Evolutionary conservation across 2,329 filamentous ascomycete genomes (phyloP).

Genomic region (Colletotrichum neosansevieriae): DNA sequence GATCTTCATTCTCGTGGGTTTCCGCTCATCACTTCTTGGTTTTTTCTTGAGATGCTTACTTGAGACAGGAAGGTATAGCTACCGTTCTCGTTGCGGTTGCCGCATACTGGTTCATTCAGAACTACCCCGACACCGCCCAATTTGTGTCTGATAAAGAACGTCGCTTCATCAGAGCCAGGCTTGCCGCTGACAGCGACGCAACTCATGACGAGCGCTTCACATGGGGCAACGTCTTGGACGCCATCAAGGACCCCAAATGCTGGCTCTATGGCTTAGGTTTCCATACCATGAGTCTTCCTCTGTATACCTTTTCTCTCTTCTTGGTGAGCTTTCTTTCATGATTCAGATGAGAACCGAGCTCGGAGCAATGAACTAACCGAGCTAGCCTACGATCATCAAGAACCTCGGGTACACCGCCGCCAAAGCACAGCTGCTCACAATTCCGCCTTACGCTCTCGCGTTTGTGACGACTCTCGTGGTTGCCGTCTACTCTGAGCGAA

Average conservation of each 20-base stretch:
- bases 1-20: constrained; percentile 69
- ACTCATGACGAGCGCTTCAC: constrained; percentile 76
- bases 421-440: constrained; percentile 68
- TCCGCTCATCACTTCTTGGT: fast-evolving
- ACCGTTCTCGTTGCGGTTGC: constrained; percentile 64
- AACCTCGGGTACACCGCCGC: constrained; percentile 66
- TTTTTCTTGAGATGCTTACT: constrained; percentile 51
- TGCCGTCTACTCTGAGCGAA: constrained; percentile 71
- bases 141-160: constrained; percentile 69
- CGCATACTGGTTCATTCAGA: constrained; percentile 73
- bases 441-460: constrained; percentile 74
- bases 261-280: constrained; percentile 80
- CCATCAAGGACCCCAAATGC: constrained; percentile 75
- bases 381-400: constrained; percentile 64
- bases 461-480: constrained; percentile 69
- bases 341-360: fast-evolving
- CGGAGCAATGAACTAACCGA: background rate
- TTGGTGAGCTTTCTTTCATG: constrained; percentile 55
- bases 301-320: constrained; percentile 69
- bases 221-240: constrained; percentile 74
- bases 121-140: constrained; percentile 70
- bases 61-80: constrained; percentile 63
- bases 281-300: constrained; percentile 76
- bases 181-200: constrained; percentile 77
- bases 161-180: constrained; percentile 69